A percentile compares a stretch with the other conserved stretches of the same genome.
Evolutionary conservation across 495 filamentous ascomycete genomes (phyloP).

Genomic region (Xylaria curta): DNA sequence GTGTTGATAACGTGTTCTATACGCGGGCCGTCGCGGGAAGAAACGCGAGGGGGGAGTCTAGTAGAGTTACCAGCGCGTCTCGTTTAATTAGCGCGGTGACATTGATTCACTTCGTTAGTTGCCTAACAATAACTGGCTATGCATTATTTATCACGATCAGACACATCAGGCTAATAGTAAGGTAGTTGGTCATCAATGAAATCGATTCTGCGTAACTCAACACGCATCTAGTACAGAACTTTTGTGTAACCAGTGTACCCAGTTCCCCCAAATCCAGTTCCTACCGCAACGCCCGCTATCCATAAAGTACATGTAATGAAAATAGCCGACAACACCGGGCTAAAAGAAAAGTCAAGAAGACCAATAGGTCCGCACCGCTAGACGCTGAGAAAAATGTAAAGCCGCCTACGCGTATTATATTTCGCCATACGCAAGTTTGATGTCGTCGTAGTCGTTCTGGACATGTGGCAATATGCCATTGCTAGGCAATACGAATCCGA

Average conservation of each 20-base stretch:
- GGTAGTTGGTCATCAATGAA: background rate
- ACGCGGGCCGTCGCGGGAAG: background rate
- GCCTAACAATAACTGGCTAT: background rate
- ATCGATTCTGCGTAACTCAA: conserved; percentile 6
- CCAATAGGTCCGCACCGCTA: no score
- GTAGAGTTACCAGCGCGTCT: background rate
- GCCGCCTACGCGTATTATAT: no score
- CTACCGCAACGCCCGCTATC: background rate
- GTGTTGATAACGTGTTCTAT: background rate
- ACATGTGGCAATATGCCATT: no score
- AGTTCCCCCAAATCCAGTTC: background rate
- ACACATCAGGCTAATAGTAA: background rate
- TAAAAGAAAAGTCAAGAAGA: background rate
- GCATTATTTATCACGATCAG: background rate
- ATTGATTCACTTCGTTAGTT: background rate
- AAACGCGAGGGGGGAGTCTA: no score
- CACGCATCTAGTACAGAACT: background rate
- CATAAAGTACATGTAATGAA: background rate
- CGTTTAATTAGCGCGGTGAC: background rate
- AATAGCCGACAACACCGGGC: background rate
- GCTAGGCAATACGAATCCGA: no score
- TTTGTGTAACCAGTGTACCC: background rate
- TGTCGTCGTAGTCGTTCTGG: no score
- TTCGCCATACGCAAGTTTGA: no score
- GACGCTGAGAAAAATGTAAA: no score